Evolutionary conservation across 495 filamentous ascomycete species (phyloP), one percentile per base, ranked within the genome.

Genomic region (Rhizodiscina lignyota): DNA sequence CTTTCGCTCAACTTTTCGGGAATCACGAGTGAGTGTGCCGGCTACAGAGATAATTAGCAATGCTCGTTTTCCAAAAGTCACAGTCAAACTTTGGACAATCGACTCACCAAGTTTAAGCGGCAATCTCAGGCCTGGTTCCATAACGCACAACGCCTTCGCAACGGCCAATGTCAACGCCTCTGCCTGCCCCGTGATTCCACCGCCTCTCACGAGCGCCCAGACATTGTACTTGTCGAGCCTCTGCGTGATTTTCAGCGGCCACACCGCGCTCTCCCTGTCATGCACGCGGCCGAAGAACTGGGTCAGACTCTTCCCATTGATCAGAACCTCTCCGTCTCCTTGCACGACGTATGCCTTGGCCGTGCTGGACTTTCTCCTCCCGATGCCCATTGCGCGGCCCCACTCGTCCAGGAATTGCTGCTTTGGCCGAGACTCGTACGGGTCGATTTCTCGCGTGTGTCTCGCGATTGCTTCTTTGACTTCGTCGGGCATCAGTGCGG

Each of bases 181-280:
- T 6, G 89, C 91, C 59, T 99, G 89, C 2, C 89, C 89, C 6
- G 89, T 99, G 18, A 74, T 75, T 44, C 89, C 89, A 38, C 89
- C 89, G 23, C 89, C 89, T 26, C 59, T 63, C 2, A 84, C 80
- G 8, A 74, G 61, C 35, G 74, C 83, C 78, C 79, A 99, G 10
- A 93, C 81, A 52, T 99, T 99, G 61, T 99, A 99, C 57, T 91
- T 94, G 57, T 92, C 84, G 38, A 92, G 52, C 36, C 89, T 64
- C n/a, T 73, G 61, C 21, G 85, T 87, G 31, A 70, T 68, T 41
- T 83, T 77, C 47, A 96, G 54, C 3, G 91, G 72, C 87, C 87
- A 96, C 5, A 92, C 60, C 0, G 80, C 89, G 48, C 83, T 94
- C 60, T 96, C 91, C 18, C 89, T 74, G 52, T 99, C 89, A 56